A percentile compares a stretch with the other conserved stretches of the same genome.
Conservation (phyloP, 176 grass and related monocot species). For the Lolium rigidum region DNA sequence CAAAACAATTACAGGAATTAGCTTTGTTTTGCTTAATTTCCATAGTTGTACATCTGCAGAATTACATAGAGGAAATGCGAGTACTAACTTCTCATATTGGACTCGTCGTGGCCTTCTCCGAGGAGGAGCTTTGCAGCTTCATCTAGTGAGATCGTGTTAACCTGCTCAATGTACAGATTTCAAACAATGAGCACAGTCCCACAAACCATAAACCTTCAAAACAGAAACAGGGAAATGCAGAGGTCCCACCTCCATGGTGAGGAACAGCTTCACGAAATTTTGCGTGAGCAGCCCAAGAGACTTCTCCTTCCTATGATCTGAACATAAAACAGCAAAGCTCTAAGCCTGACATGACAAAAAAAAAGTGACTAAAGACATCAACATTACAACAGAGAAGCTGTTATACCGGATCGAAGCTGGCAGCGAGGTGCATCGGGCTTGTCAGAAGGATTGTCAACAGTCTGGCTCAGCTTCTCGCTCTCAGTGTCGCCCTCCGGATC, state of each 20-base stretch:
- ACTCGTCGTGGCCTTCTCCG: slow-evolving; percentile 61
- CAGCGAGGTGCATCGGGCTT: slow-evolving; percentile 40
- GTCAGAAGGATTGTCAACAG: slow-evolving; percentile 42
- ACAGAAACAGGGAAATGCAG: slow-evolving; percentile 1
- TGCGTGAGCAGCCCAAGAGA: slow-evolving; percentile 86
- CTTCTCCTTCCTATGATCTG: slow-evolving; percentile 84
- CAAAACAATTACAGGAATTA: background rate
- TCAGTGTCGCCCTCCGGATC: slow-evolving; percentile 51
- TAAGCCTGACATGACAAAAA: slow-evolving; percentile 23
- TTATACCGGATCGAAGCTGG: slow-evolving; percentile 63
- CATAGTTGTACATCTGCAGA: too few relatives aligned
- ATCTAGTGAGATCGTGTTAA: slow-evolving; percentile 76
- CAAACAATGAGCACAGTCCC: background rate
- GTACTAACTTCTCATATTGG: slow-evolving; percentile 83
- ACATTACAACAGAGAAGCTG: background rate
- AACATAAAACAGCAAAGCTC: slow-evolving; percentile 16
- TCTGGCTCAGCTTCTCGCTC: slow-evolving; percentile 51
- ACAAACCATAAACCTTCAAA: background rate
- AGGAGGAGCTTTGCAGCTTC: slow-evolving; percentile 78
- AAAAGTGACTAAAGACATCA: background rate
- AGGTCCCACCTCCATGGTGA: slow-evolving; percentile 69
- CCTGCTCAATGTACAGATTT: slow-evolving; percentile 42
- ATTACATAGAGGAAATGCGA: background rate
- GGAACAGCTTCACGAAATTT: slow-evolving; percentile 93
- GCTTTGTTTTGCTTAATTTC: too few relatives aligned